Conservation (phyloP, 2,329 filamentous ascomycete genomes). For the Aspergillus awamori region DNA sequence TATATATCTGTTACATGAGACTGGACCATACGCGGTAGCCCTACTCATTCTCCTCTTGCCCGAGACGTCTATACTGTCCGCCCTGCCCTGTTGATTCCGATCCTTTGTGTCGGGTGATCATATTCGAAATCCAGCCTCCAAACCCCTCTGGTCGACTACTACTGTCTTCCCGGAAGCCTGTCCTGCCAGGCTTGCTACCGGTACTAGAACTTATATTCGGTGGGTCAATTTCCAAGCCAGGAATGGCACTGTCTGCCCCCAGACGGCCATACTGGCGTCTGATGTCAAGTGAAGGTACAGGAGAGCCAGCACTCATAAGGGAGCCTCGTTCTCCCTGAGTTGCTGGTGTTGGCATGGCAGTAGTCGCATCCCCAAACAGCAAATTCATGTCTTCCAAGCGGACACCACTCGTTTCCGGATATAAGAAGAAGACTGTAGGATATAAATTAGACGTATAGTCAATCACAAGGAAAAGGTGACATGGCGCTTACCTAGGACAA, state of each 20-base stretch:
- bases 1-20: not conserved
- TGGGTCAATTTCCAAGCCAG: slow-evolving; percentile 79
- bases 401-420: slow-evolving; percentile 94
- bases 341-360: slow-evolving; percentile 76
- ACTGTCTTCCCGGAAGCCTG: slow-evolving; percentile 38
- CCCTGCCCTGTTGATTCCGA: slow-evolving; percentile 42
- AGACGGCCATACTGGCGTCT: slow-evolving; percentile 52
- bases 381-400: slow-evolving; percentile 95
- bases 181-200: slow-evolving; percentile 52
- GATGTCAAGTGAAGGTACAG: slow-evolving; percentile 74
- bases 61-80: slow-evolving; percentile 49
- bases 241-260: slow-evolving; percentile 70
- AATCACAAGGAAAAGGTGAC: not conserved
- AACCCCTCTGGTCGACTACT: slow-evolving; percentile 56
- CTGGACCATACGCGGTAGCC: not conserved
- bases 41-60: slow-evolving; percentile 44
- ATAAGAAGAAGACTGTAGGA: slow-evolving; percentile 84
- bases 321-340: slow-evolving; percentile 79
- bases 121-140: slow-evolving; percentile 69
- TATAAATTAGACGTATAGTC: slow-evolving; percentile 19
- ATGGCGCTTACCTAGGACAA: slow-evolving; percentile 79
- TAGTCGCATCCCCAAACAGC: slow-evolving; percentile 90
- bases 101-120: slow-evolving; percentile 58
- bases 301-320: slow-evolving; percentile 76
- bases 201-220: slow-evolving; percentile 60